Evolutionary conservation across 2,329 filamentous ascomycete genomes (phyloP).

Genomic region (Cladosporium sp.): DNA sequence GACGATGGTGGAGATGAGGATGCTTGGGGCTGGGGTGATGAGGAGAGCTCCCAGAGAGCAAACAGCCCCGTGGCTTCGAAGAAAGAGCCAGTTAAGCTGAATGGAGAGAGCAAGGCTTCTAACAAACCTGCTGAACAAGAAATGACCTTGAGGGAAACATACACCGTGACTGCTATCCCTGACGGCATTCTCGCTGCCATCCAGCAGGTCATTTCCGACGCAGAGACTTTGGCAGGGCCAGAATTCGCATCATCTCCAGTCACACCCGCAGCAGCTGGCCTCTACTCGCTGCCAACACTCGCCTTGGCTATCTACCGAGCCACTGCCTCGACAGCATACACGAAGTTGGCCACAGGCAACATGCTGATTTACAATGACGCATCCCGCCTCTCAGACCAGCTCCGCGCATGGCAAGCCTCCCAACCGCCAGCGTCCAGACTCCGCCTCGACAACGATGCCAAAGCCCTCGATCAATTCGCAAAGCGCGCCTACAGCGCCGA

Average conservation of each 20-base stretch:
- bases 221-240: slow-evolving; percentile 52
- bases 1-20: slow-evolving; percentile 45
- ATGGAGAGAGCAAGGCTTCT: slow-evolving; percentile 23
- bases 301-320: slow-evolving; percentile 75
- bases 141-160: slow-evolving; percentile 75
- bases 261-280: slow-evolving; percentile 60
- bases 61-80: slow-evolving; percentile 20
- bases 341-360: slow-evolving; percentile 52
- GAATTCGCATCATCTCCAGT: slow-evolving; percentile 50
- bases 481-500: slow-evolving; percentile 58
- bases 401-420: slow-evolving; percentile 46
- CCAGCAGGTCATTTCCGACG: slow-evolving; percentile 43
- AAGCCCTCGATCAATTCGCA: slow-evolving; percentile 54
- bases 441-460: slow-evolving; percentile 50
- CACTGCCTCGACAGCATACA: slow-evolving; percentile 69
- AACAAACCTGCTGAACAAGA: slow-evolving; percentile 27
- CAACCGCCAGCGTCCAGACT: slow-evolving; percentile 39
- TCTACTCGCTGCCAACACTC: slow-evolving; percentile 68
- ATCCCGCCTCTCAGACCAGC: slow-evolving; percentile 51
- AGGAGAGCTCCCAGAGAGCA: slow-evolving; percentile 36
- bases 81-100: slow-evolving; percentile 32
- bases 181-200: slow-evolving; percentile 69
- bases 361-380: slow-evolving; percentile 65
- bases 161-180: slow-evolving; percentile 83
- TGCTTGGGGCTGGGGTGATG: slow-evolving; percentile 84